Evolutionary conservation across 768 basidiomycete genomes (phyloP).

Genomic region (Lentinus tigrinus): DNA sequence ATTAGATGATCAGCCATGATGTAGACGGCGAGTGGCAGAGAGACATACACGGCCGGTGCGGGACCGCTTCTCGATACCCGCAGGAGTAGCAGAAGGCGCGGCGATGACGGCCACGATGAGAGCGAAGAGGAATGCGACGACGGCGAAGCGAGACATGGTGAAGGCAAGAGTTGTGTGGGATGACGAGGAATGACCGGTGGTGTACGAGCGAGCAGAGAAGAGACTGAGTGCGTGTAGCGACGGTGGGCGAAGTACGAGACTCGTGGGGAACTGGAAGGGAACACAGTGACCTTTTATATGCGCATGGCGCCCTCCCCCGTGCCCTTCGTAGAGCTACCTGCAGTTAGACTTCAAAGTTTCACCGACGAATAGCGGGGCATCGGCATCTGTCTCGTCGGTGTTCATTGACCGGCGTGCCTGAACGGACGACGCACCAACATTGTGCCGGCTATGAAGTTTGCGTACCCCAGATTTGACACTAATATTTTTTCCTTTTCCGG

Average conservation of each 20-base stretch:
- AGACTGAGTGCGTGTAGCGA: not conserved
- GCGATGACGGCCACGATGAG: slow-evolving; percentile 43
- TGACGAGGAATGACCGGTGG: slow-evolving; percentile 10
- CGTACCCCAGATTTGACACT: too few species aligned
- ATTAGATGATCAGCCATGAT: not conserved
- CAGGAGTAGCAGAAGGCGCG: slow-evolving; percentile 41
- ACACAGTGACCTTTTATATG: not conserved
- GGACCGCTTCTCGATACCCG: slow-evolving; percentile 48
- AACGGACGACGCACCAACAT: too few species aligned
- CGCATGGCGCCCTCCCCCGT: too few species aligned
- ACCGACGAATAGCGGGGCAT: too few species aligned
- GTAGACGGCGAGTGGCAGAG: not conserved
- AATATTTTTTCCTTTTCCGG: too few species aligned
- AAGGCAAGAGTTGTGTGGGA: slow-evolving; percentile 6
- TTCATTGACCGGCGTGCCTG: too few species aligned
- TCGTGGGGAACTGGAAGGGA: not conserved
- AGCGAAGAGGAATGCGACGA: slow-evolving; percentile 35
- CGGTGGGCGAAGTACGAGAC: not conserved
- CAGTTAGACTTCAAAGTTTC: too few species aligned
- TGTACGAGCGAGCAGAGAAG: slow-evolving; percentile 19
- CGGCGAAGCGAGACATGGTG: slow-evolving; percentile 37
- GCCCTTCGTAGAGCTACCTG: too few species aligned
- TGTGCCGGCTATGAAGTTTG: too few species aligned
- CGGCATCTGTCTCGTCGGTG: too few species aligned
- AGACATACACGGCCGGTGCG: slow-evolving; percentile 55